Conservation (phyloP, 73 alveolate genomes). For the Paraurostyla sp. region DNA sequence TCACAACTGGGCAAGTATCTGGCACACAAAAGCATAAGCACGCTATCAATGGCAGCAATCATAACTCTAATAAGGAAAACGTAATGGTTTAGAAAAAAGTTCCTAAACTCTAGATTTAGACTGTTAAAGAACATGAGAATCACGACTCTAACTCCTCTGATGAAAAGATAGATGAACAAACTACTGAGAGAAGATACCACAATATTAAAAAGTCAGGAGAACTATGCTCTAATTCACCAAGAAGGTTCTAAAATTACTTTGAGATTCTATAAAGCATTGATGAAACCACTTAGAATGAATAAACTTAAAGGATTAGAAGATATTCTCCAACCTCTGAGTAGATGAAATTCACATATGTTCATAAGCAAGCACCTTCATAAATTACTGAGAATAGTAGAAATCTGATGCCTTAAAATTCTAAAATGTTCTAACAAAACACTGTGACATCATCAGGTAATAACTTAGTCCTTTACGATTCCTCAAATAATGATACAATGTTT, state of each 20-base stretch:
- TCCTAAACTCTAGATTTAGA: neutral
- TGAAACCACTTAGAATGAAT: neutral
- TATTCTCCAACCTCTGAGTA: too few species aligned
- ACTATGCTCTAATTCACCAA: conserved; percentile 8
- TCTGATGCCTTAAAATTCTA: neutral
- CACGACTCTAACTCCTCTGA: neutral
- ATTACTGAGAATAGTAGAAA: neutral
- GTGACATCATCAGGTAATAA: neutral
- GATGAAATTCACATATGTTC: neutral
- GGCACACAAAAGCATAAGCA: neutral
- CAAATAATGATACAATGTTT: conserved; percentile 1
- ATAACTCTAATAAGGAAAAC: neutral
- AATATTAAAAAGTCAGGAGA: neutral
- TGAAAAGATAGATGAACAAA: neutral
- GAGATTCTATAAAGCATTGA: neutral
- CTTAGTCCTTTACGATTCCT: neutral
- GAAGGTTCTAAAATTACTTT: neutral
- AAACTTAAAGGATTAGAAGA: neutral
- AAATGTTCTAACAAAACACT: neutral
- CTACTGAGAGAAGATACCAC: neutral
- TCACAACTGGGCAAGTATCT: neutral
- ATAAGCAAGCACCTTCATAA: neutral
- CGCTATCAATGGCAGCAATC: neutral
- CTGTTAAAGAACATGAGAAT: neutral
- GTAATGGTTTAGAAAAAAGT: neutral